Evolutionary conservation across 2,329 filamentous ascomycete species (phyloP).

Genomic region (Trichoderma hamatum): DNA sequence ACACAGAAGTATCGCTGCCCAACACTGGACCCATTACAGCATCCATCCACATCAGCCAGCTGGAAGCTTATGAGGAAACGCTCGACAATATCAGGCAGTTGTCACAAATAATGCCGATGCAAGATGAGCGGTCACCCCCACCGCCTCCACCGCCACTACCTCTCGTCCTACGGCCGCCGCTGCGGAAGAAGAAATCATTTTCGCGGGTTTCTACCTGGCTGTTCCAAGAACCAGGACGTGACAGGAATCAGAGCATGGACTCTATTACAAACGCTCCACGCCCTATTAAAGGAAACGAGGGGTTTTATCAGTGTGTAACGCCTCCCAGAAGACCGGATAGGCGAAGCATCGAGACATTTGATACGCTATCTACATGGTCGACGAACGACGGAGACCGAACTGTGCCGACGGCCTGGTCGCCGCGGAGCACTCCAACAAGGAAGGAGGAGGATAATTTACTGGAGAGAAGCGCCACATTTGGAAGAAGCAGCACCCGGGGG

Average conservation of each 20-base stretch:
- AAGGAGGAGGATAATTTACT: constrained; percentile 47
- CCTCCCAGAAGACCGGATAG: constrained; percentile 38
- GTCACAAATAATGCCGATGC: constrained; percentile 30
- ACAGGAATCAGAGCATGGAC: constrained; percentile 49
- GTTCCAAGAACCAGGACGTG: constrained; percentile 47
- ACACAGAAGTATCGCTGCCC: constrained; percentile 48
- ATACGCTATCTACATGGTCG: constrained; percentile 56
- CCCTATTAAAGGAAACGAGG: constrained; percentile 55
- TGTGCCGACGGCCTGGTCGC: constrained; percentile 53
- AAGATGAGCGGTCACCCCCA: constrained; percentile 40
- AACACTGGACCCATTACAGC: constrained; percentile 41
- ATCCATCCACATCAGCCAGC: constrained; percentile 39
- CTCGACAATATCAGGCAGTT: constrained; percentile 26
- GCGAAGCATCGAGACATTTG: constrained; percentile 50
- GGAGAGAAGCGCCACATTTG: constrained; percentile 41
- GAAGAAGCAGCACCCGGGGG: constrained; percentile 32
- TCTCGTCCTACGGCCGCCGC: constrained; percentile 60
- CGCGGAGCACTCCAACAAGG: constrained; percentile 48
- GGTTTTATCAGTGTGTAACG: constrained; percentile 62
- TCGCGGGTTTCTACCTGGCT: constrained; percentile 64
- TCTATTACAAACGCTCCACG: constrained; percentile 59
- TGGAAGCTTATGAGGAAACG: constrained; percentile 38
- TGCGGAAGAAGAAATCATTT: constrained; percentile 70
- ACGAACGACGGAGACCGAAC: constrained; percentile 50
- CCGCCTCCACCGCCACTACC: constrained; percentile 58